Base-by-base conservation (phyloP, 768 basidiomycete genomes). In the Candolleomyces eurysporus region DNA sequence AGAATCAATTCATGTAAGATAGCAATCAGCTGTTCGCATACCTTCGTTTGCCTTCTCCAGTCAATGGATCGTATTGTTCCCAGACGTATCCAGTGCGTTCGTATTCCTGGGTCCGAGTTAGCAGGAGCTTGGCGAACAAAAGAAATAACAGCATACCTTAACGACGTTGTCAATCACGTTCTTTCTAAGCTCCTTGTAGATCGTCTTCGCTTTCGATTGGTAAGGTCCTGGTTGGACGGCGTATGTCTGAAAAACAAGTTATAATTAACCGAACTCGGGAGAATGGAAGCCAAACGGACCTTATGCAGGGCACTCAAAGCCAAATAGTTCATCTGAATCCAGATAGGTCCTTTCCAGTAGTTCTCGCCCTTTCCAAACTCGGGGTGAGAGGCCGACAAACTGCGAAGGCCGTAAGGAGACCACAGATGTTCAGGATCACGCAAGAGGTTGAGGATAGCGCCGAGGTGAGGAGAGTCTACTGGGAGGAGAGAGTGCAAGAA, bases 301-400 rank as follows among this genome's bases (percentile, higher is more conserved):
- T 88, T 90, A 70, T 93, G 80, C 60, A 98, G 75, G 13, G 94
- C 84, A 30, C 85, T 81, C 56, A 98, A 78, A 16, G 89, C 87
- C 63, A 98, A 82, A 70, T 94, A 98, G 74, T 98, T 98, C 91
- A 98, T 96, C 72, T 94, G 96, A 42, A 97, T 84, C 96, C 96
- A 98, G 53, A 98, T 90, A 3, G 96, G 92, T 1, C 96, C 95
- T 68, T 89, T 90, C 96, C 96, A 98, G 73, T 98, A 98, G 76
- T 98, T 92, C 74, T 98, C 96, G 51, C 90, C 96, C 66, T 85
- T 77, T 14, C 95, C 96, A 67, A 94, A 98, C 53, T 92, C 84
- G n/a, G 90, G 86, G 69, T 98, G 94, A 19, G 87, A 85, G n/a
- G 83, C 87, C 7, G 91, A 94, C 57, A 98, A 76, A 64, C 93